These are phyloP conservation scores for Teratosphaeria nubilosa DNA, from an alignment of 2,329 filamentous ascomycete species.

Conservation along the genomic window DNA sequence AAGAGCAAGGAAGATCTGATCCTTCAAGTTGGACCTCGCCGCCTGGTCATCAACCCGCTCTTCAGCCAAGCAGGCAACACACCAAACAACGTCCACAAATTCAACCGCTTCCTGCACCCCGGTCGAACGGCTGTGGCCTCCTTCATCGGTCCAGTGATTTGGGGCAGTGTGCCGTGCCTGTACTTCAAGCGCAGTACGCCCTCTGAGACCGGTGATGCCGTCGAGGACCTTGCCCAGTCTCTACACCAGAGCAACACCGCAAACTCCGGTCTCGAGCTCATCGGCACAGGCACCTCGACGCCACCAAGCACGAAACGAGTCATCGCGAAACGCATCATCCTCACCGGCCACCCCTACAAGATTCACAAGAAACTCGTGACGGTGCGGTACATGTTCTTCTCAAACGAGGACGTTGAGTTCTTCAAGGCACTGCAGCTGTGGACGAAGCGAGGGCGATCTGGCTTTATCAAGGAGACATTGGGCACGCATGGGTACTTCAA, in stretches of 20 bases:
- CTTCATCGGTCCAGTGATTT: conserved; percentile 82
- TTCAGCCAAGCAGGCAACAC: conserved; percentile 86
- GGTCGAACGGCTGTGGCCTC: conserved; percentile 81
- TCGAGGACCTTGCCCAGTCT: conserved; percentile 26
- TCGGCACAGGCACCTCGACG: conserved; percentile 79
- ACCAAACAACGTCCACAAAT: conserved; percentile 95
- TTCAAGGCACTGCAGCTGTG: conserved; percentile 94
- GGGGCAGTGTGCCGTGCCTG: conserved; percentile 82
- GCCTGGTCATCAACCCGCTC: conserved; percentile 78
- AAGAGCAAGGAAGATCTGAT: conserved; percentile 89
- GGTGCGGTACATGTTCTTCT: conserved; percentile 99
- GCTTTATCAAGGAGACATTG: conserved; percentile 86
- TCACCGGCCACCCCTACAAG: conserved; percentile 95
- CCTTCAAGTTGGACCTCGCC: conserved; percentile 78
- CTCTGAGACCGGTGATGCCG: conserved; percentile 35
- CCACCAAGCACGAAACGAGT: conserved; percentile 66
- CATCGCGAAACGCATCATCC: conserved; percentile 83
- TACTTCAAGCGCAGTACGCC: conserved; percentile 58
- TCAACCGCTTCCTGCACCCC: conserved; percentile 81
- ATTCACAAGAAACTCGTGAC: conserved; percentile 98
- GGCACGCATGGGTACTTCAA: conserved; percentile 99
- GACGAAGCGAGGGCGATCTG: conserved; percentile 79
- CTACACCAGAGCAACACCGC: conserved; percentile 16
- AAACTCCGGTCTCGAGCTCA: conserved; percentile 48
- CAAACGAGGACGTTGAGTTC: conserved; percentile 87